Base-by-base conservation (phyloP, 495 filamentous ascomycete genomes). In the Clohesyomyces aquaticus region DNA sequence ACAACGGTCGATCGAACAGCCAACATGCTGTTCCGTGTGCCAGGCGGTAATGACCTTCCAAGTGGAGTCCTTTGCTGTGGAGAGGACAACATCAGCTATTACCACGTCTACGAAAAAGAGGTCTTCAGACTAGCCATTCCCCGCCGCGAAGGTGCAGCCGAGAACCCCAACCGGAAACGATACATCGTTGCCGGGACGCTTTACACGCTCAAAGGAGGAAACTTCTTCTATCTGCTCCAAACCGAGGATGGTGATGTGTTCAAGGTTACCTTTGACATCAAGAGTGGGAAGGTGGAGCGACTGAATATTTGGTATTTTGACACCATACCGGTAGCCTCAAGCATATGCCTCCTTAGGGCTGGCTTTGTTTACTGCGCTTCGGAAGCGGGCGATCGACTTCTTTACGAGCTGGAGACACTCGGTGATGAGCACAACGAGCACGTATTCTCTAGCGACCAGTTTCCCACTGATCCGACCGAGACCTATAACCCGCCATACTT, bases 301-400 rank as follows among this genome's bases (percentile, higher is more conserved):
- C 77, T 99, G 29, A 95, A 91, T 73, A 93, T 99, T 77, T 96
- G 96, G 74, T 98, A 97, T 71, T 99, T 97, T 65, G 95, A 98
- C 66, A 98, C 95, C 0, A 90, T 97, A 8, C 94, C 95, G 0
- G 78, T 94, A 41, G 91, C 93, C 0, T 84, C 90, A 0, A 92
- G 82, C 68, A 80, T 99, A 16, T 88, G 91, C 72, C 96, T 99
- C 65, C 76, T 98, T 64, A 96, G 96, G 76, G 97, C 93, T 63
- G 95, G 94, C 11, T 98, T 96, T 74, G 81, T 98, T 28, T 99
- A 93, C 72, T 88, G 93, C 38, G 94, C 93, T 14, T 89, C 89
- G 72, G 93, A 98, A 75, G 88, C 87, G 48, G 95, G 95, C 16
- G 93, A 96, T 63, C 91, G 96, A 71, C 87, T 92, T 65, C 92